These are phyloP conservation scores for Debaryomyces singareniensis DNA, from an alignment of 1,139 yeast species.

Conservation along the genomic window DNA sequence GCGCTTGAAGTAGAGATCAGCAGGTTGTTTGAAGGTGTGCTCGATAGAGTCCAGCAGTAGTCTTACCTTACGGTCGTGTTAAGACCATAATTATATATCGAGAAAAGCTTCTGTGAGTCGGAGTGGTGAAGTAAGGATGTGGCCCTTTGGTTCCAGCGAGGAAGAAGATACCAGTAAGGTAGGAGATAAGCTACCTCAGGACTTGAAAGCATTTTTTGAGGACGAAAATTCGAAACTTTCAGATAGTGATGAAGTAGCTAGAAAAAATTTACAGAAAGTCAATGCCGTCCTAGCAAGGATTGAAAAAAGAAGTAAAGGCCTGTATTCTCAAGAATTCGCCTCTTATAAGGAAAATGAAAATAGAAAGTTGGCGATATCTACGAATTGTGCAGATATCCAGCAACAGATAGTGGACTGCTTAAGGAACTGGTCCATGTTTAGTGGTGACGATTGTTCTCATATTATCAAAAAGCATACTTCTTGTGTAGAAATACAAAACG, in stretches of 20 bases:
- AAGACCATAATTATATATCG: constrained; percentile 3
- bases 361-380: constrained; percentile 18
- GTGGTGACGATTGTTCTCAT: constrained; percentile 23
- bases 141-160: constrained; percentile 15
- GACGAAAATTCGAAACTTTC: constrained; percentile 27
- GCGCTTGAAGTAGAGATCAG: constrained; percentile 30
- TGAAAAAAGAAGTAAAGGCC: constrained; percentile 9
- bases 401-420: constrained; percentile 33
- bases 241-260: constrained; percentile 23
- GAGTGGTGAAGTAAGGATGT: constrained; percentile 9
- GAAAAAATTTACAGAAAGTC: neutral
- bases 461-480: constrained; percentile 20
- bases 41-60: constrained; percentile 18
- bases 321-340: constrained; percentile 24
- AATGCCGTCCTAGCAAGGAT: constrained; percentile 16
- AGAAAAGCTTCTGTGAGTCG: too few species aligned
- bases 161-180: constrained; percentile 15
- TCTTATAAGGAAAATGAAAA: constrained; percentile 26
- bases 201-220: constrained; percentile 24
- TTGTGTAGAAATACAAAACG: constrained; percentile 30
- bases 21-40: constrained; percentile 33
- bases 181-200: constrained; percentile 24
- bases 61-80: constrained; percentile 2
- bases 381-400: constrained; percentile 41
- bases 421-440: constrained; percentile 24